Evolutionary conservation across 2,329 filamentous ascomycete species (phyloP), one percentile per base, ranked within the genome.

Genomic region (Beauveria australis): DNA sequence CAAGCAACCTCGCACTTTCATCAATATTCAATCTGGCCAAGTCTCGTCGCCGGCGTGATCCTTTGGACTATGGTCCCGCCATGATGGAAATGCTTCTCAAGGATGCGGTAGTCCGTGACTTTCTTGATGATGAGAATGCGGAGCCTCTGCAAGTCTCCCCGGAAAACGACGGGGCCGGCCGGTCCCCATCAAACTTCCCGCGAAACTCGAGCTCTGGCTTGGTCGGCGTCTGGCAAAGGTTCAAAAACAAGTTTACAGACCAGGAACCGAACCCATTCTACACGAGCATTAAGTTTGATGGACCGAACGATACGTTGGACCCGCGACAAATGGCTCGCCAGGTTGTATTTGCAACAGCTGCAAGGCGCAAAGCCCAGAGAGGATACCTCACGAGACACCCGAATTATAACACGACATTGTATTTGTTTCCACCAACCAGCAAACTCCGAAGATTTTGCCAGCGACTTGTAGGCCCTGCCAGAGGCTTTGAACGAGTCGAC

Each of bases 11-110:
- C 33, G 88, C 91, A 0, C 76, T 96, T 18, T 86, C 87, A 3
- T 85, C 86, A 44, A 87, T 90, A 58, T 88, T 89, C 68, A 77
- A 85, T 66, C 78, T 88, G 68, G 78, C 83, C 57, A 80, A 84
- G 68, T 76, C 83, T 66, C 78, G 78, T 30, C 79, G 83, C 46
- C 80, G 81, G 37, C 87, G 86, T 67, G 94, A 97, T 70, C 92
- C 93, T 2, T 78, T 97, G 18, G 92, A 97, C 70, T 96, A 96
- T 70, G 92, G 92, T 2, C 89, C 89, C 24, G 92, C 91, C 7
- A 92, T 91, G 59, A 89, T 96, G 71, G 94, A 97, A 71, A 96
- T 97, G 92, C 81, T 99, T 53, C 81, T 97, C 51, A 97, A 97
- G 71, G 93, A 97, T 73, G 91, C 92, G 1, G 92, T 99, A 28